Conservation (phyloP, 2,329 filamentous ascomycete species). For the Chaetoscypha palmicola region DNA sequence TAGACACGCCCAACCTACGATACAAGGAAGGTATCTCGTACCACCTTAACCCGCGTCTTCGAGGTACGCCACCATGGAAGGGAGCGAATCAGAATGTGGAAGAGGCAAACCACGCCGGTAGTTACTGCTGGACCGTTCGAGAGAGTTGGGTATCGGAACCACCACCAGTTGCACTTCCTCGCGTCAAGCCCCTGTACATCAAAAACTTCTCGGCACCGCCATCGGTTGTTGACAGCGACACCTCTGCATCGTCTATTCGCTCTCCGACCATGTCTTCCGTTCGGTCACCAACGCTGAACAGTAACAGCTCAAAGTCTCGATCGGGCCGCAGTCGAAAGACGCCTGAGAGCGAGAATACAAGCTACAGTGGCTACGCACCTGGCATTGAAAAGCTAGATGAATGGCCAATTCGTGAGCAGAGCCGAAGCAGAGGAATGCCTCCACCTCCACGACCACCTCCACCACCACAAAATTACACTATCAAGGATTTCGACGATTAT, state of each 20-base stretch:
- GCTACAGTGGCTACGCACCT: conserved; percentile 16
- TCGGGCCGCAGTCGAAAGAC: background rate
- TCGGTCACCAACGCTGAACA: conserved; percentile 1
- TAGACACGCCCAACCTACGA: conserved; percentile 47
- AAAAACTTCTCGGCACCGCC: conserved; percentile 3
- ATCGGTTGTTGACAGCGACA: conserved; percentile 5
- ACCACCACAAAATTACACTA: conserved; percentile 3
- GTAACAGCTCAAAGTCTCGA: background rate
- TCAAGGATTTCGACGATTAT: conserved; percentile 21
- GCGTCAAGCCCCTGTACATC: conserved; percentile 3
- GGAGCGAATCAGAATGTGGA: conserved; percentile 25
- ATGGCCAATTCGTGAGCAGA: conserved; percentile 19
- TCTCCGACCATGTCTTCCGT: background rate
- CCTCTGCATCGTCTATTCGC: conserved; percentile 5
- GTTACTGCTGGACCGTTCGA: conserved; percentile 30
- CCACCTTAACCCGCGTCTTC: conserved; percentile 48
- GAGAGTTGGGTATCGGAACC: conserved; percentile 16
- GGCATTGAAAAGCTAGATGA: conserved; percentile 21
- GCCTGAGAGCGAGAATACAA: conserved; percentile 6
- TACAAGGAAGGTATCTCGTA: conserved; percentile 49
- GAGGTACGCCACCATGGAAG: conserved; percentile 51
- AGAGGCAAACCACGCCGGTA: conserved; percentile 27
- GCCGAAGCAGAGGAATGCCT: background rate
- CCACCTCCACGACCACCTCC: background rate
- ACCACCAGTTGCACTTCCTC: conserved; percentile 2